Conservation (phyloP, 2,329 filamentous ascomycete species). For the Rutstroemia sp. region DNA sequence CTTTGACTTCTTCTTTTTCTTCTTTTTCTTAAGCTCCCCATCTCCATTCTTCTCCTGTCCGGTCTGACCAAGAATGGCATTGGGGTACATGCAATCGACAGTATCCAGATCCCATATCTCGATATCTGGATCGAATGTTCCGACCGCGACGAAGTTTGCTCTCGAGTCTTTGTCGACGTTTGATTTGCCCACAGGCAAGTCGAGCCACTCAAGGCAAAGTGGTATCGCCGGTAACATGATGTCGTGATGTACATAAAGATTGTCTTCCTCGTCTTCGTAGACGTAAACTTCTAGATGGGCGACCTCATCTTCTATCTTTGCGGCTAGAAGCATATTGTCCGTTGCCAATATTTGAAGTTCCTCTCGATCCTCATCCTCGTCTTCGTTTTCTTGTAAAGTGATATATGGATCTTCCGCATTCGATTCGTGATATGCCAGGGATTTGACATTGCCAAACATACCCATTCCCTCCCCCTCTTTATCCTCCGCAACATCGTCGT, state of each 20-base stretch:
- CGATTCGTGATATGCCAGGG: slow-evolving; percentile 85
- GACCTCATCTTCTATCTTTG: slow-evolving; percentile 93
- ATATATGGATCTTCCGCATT: slow-evolving; percentile 97
- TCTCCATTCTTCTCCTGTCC: slow-evolving; percentile 38
- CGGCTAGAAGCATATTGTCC: slow-evolving; percentile 86
- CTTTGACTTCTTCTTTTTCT: slow-evolving; percentile 84
- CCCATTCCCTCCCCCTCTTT: slow-evolving; percentile 64
- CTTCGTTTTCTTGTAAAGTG: slow-evolving; percentile 63
- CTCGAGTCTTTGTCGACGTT: slow-evolving; percentile 53
- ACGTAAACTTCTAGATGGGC: slow-evolving; percentile 96
- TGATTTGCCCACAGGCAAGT: slow-evolving; percentile 75
- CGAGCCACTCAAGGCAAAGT: slow-evolving; percentile 90
- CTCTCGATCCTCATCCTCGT: slow-evolving; percentile 73
- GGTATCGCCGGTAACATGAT: slow-evolving; percentile 98
- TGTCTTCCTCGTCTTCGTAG: slow-evolving; percentile 91
- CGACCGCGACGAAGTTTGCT: slow-evolving; percentile 90
- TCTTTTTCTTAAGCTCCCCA: slow-evolving; percentile 54
- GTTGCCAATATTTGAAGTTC: slow-evolving; percentile 88
- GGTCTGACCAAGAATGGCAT: slow-evolving; percentile 83
- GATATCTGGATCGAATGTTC: slow-evolving; percentile 97
- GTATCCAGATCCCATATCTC: slow-evolving; percentile 97
- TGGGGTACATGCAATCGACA: slow-evolving; percentile 96
- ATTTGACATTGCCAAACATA: slow-evolving; percentile 95
- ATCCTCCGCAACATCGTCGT: slow-evolving; percentile 67
- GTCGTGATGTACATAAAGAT: slow-evolving; percentile 98